Evolutionary conservation across 2,329 filamentous ascomycete genomes (phyloP).

Genomic region (Sarocladium strictum): DNA sequence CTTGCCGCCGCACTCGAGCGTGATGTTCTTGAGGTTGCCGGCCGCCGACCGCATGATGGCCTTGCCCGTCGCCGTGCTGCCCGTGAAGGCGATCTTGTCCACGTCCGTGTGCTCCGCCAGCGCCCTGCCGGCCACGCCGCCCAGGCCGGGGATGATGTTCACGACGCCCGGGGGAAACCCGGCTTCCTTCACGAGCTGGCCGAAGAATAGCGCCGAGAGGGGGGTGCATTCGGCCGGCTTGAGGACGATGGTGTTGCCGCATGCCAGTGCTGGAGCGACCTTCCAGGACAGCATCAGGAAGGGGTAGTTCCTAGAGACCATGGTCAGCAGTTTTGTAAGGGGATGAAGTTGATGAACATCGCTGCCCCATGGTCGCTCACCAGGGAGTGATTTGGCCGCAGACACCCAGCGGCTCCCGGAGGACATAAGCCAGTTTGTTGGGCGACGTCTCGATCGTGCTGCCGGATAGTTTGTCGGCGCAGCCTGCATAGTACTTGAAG

Average conservation of each 20-base stretch:
- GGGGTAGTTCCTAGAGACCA: constrained; percentile 65
- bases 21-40: constrained; percentile 51
- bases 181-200: constrained; percentile 57
- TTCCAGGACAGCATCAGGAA: constrained; percentile 52
- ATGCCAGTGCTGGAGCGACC: constrained; percentile 57
- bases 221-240: constrained; percentile 57
- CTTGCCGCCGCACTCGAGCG: constrained; percentile 54
- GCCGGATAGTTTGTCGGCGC: constrained; percentile 32
- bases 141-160: constrained; percentile 63
- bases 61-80: constrained; percentile 58
- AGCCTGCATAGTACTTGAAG: constrained; percentile 22
- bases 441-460: constrained; percentile 51
- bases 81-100: constrained; percentile 67
- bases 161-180: constrained; percentile 71
- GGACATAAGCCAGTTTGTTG: constrained; percentile 37
- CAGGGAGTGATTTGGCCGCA: constrained; percentile 41
- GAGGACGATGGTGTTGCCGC: constrained; percentile 51
- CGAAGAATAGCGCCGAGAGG: constrained; percentile 53
- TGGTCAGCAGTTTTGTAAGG: too few relatives aligned
- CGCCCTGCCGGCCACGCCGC: constrained; percentile 55
- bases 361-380: constrained; percentile 38
- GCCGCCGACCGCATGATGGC: constrained; percentile 64
- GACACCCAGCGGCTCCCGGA: constrained; percentile 27
- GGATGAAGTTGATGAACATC: too few relatives aligned
- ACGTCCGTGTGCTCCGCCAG: constrained; percentile 57